A percentile compares a stretch with the other conserved stretches of the same genome.
Evolutionary conservation across 164 flowering plant species (phyloP).

Genomic region (Piper longum): DNA sequence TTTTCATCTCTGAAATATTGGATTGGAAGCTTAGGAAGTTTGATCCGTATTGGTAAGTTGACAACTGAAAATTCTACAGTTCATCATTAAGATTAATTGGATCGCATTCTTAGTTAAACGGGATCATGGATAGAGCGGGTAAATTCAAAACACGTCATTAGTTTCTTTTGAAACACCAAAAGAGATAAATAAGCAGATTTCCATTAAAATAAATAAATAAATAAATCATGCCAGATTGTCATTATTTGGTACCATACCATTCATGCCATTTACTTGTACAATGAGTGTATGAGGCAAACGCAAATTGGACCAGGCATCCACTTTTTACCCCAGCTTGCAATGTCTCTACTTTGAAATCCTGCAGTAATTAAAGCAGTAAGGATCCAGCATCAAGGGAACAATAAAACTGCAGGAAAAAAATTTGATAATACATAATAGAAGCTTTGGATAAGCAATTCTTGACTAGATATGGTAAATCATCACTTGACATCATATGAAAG

Average conservation of each 20-base stretch:
- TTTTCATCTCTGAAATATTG: no score
- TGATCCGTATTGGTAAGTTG: no score
- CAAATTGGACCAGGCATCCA: constrained; percentile 75
- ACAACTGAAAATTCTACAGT: no score
- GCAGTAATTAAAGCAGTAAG: constrained; percentile 8
- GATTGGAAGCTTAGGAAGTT: no score
- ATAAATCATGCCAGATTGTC: neutral
- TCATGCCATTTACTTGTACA: constrained; percentile 53
- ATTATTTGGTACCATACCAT: neutral
- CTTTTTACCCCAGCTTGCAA: constrained; percentile 41
- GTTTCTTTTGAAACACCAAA: no score
- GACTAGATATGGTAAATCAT: constrained; percentile 60
- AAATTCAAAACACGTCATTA: no score
- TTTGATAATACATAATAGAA: constrained; percentile 55
- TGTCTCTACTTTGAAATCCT: constrained; percentile 62
- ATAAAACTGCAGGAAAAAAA: constrained; percentile 1
- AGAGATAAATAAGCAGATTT: neutral
- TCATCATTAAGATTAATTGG: no score
- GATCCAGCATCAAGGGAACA: neutral
- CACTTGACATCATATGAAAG: constrained; percentile 46
- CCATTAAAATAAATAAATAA: neutral
- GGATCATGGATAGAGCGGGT: no score
- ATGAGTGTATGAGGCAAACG: constrained; percentile 76
- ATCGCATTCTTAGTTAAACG: no score
- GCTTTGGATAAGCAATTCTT: constrained; percentile 55